Base-by-base conservation (phyloP, 2,329 filamentous ascomycete genomes). In the Cladosporium sp. region DNA sequence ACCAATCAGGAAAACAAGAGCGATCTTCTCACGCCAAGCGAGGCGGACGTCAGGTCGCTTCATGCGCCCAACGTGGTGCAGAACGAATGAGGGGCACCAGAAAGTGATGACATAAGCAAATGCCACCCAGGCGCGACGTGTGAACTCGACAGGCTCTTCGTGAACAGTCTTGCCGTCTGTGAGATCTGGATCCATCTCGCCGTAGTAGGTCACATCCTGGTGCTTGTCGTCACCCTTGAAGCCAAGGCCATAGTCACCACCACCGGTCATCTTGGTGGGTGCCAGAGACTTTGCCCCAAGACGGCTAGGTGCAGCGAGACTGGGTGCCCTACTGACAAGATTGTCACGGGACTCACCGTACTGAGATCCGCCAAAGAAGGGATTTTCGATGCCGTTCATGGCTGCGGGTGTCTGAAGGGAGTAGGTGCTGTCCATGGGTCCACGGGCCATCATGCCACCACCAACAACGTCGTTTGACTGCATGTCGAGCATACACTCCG, bases 11-110 rank as follows among this genome's bases (percentile, higher is more conserved):
- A 91, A 82, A 56, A 93, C 88, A 12, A 99, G 82, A 0, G 95
- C 90, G 12, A 99, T 61, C 79, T 99, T 99, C 75, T 99, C 95
- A 78, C 95, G 87, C 95, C 95, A 99, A 0, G 95, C 95, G 87
- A 97, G 91, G 29, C 95, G 91, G 10, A 99, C 92, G 79, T 99
- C 95, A 1, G 93, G 95, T 64, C 95, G 89, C 80, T 96, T 96
- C 95, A 99, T 99, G 26, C 94, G 91, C 35, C 95, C 95, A 66
- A 98, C 74, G 67, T 84, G 89, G n/a, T 86, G 86, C 18, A 99
- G 87, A 2, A 91, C 70, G 57, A 92, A 91, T 0, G 94, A 98
- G 0, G 95, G 95, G 70, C 97, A 95, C 91, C 91, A 98, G 76
- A 92, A 98, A 0, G 95, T 99, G 58, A 96, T 70, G 0, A 86